Evolutionary conservation across 441 rosid species (phyloP).

Genomic region (Cnidoscolus chayamansa): DNA sequence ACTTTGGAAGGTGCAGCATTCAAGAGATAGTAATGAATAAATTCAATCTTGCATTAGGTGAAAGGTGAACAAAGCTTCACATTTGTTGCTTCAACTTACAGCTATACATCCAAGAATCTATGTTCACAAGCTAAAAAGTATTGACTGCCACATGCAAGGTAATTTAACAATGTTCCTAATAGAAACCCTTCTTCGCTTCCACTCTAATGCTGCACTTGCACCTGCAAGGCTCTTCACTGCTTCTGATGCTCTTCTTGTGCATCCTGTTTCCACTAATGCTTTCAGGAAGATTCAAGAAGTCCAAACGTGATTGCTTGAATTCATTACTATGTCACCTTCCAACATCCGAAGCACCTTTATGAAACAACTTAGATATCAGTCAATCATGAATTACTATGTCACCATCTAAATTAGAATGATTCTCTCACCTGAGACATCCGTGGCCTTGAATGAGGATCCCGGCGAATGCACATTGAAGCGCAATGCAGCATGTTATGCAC

Average conservation of each 20-base stretch:
- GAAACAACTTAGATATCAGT: conserved; percentile 1
- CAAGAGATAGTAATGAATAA: background rate
- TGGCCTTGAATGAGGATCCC: conserved; percentile 79
- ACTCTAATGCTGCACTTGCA: background rate
- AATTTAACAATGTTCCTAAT: background rate
- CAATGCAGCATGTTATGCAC: conserved; percentile 74
- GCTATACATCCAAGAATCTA: conserved; percentile 10
- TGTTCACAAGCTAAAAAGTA: background rate
- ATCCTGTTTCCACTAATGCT: background rate
- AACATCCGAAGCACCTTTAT: conserved; percentile 78
- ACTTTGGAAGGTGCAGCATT: too few relatives aligned
- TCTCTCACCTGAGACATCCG: conserved; percentile 90
- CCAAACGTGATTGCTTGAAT: conserved; percentile 18
- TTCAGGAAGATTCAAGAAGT: background rate
- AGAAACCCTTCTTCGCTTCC: background rate
- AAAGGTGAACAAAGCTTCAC: background rate
- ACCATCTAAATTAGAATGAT: background rate
- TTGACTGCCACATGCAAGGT: background rate
- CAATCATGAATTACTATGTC: background rate
- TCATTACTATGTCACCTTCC: conserved; percentile 58
- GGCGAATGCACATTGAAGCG: conserved; percentile 70
- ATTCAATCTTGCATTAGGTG: background rate
- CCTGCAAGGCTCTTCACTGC: background rate
- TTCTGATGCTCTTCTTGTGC: background rate
- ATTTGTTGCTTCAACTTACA: background rate